Base-by-base conservation (phyloP, 2,329 filamentous ascomycete genomes). In the Monosporascus sp. region DNA sequence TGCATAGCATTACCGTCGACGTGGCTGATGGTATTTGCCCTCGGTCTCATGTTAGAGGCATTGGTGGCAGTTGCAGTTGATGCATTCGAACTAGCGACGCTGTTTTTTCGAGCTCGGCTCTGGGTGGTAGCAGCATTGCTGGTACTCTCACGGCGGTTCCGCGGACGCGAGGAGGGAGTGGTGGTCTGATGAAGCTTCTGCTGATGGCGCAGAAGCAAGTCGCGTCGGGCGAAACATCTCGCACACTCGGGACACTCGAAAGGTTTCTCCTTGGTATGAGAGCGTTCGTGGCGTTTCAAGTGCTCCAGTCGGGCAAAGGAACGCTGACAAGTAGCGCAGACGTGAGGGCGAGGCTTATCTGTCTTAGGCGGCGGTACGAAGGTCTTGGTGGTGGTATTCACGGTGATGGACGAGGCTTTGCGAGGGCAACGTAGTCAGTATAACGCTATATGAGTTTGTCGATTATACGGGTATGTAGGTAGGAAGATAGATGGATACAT, bases 141-240 rank as follows among this genome's bases (percentile, higher is more conserved):
- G 56, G 88, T 88, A 71, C 94, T 97, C 74, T 97, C 94, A 60
- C 94, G 84, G 60, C 93, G 88, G 63, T 91, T 92, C 63, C 92
- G 85, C 46, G 92, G 91, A 56, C 92, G 85, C 46, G 91, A 87
- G 6, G 91, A 91, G 6, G 94, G 89, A 0, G 91, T 91, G 14
- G 90, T 89, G 26, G 91, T 91, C 79, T 96, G 91, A 70, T 99
- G 94, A 48, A 99, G 82, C 78, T 99, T 99, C 78, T 99, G 94
- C 79, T 99, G 94, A 73, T 99, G 94, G 55, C 94, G 85, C 60
- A 99, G 77, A 52, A 99, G 80, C 61, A 99, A 74, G 72, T 99
- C 94, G 60, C 94, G 85, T 56, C 94, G 85, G 55, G 94, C 94
- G 73, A 99, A 99, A 74, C 94, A 97, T 73, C 94, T 79, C 38